A percentile compares a stretch with the other conserved stretches of the same genome.
Conservation (phyloP, 2,329 filamentous ascomycete genomes). For the Aspergillus fijiensis region DNA sequence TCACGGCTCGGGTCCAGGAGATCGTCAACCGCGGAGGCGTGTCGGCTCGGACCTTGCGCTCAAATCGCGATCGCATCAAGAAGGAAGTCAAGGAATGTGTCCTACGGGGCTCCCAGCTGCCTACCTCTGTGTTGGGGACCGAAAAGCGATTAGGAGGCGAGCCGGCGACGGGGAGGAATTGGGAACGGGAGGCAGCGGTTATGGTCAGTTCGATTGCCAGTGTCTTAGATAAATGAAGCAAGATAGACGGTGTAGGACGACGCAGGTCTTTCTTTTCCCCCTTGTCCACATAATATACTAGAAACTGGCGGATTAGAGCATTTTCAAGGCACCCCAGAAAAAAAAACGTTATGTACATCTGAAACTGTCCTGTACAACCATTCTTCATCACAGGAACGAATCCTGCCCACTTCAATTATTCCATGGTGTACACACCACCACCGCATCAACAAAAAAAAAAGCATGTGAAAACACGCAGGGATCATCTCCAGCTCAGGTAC, state of each 20-base stretch:
- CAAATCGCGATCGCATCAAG: slow-evolving; percentile 71
- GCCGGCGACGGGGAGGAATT: slow-evolving; percentile 55
- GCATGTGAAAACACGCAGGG: background rate
- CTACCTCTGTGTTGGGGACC: slow-evolving; percentile 53
- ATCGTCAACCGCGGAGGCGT: slow-evolving; percentile 80
- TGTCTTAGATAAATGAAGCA: slow-evolving; percentile 35
- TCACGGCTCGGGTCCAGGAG: slow-evolving; percentile 77
- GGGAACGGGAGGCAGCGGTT: slow-evolving; percentile 90
- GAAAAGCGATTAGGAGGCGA: slow-evolving; percentile 48
- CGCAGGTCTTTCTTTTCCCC: background rate
- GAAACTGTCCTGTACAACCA: too few relatives aligned
- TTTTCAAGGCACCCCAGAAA: too few relatives aligned
- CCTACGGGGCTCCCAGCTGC: slow-evolving; percentile 69
- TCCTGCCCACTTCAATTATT: background rate
- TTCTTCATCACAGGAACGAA: too few relatives aligned
- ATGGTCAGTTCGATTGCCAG: slow-evolving; percentile 84
- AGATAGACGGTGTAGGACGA: background rate
- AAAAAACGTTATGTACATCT: too few relatives aligned
- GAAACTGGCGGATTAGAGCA: background rate
- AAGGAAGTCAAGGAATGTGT: slow-evolving; percentile 83
- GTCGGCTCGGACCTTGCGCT: slow-evolving; percentile 74
- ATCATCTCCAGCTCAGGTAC: background rate
- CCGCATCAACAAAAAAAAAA: background rate
- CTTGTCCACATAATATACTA: background rate
- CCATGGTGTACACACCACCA: background rate